Percentiles rank a stretch among this genome's conserved stretches.
Conservation (phyloP, 2,329 filamentous ascomycete species). For the Pseudogymnoascus sp. region DNA sequence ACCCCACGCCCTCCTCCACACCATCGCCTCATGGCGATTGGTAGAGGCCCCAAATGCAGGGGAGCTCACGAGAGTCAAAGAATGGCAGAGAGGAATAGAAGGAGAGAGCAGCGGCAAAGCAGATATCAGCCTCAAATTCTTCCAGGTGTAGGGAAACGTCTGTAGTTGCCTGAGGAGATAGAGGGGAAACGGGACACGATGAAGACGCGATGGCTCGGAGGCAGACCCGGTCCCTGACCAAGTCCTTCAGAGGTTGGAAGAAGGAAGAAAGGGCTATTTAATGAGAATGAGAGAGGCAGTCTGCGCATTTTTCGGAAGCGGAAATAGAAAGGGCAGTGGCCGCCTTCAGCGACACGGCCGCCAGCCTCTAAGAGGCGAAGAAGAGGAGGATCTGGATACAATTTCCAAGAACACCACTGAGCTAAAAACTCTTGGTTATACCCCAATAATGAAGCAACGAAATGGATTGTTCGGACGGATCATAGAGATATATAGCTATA, state of each 20-base stretch:
- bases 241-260: neutral
- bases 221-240: neutral
- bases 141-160: neutral
- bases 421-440: neutral
- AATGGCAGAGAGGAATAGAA: neutral
- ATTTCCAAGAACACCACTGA: neutral
- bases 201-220: neutral
- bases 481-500: neutral
- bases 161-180: neutral
- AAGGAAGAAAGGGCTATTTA: neutral
- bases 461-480: neutral
- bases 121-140: neutral
- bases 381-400: neutral
- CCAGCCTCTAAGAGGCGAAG: too few relatives aligned
- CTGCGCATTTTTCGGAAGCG: neutral
- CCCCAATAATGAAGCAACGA: neutral
- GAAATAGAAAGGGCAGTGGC: neutral
- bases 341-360: neutral
- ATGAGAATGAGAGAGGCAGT: neutral
- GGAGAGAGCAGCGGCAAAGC: neutral
- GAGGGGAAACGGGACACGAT: neutral
- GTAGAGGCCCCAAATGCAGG: neutral
- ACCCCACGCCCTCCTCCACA: neutral
- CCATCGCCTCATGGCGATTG: neutral
- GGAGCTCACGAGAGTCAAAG: neutral